Evolutionary conservation across 495 filamentous ascomycete genomes (phyloP), one percentile per base, ranked within the genome.

Genomic region (Tuber magnatum): DNA sequence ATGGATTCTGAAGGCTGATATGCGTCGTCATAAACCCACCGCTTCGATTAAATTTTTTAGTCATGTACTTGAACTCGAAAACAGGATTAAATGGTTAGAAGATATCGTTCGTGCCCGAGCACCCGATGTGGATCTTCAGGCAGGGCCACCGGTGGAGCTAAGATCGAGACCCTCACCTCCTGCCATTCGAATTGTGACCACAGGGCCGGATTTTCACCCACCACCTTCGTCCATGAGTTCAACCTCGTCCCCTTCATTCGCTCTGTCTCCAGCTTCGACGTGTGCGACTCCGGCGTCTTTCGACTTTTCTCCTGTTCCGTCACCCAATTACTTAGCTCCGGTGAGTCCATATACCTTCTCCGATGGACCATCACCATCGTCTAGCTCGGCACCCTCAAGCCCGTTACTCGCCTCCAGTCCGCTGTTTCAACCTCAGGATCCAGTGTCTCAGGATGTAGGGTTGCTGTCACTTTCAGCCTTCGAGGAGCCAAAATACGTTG

Each of bases 81-180:
- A 82, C 42, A 73, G 81, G 68, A 82, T 83, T 65, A 83, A 83
- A 46, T 83, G 81, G 81, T 71, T 83, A 12, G 81, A 83, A 68
- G 75, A 73, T 14, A 71, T 83, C 39, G 22, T 83, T 48, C 46
- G 70, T 41, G 51, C 75, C n/a, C 71, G 74, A 18, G 79, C 74
- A 32, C 81, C 81, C 0, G 71, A 82, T 65, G 61, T 82, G 32
- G 79, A 81, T 43, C 71, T 83, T 16, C 71, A 44, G 12, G 71
- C 56, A 44, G 81, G 81, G 9, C 81, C 81, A 24, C 51, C 78
- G 14, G 81, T 80, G 24, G 81, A 83, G 73, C 72, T 83, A 1
- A 73, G 81, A 16, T 82, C 81, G 65, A 73, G 81, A 22, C 81
- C 81, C 40, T 70, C 81, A 28, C 81, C 81, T 61, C 81, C 81